These are phyloP conservation scores for Mycena sanguinolenta DNA, from an alignment of 768 basidiomycete species.

Conservation along the genomic window DNA sequence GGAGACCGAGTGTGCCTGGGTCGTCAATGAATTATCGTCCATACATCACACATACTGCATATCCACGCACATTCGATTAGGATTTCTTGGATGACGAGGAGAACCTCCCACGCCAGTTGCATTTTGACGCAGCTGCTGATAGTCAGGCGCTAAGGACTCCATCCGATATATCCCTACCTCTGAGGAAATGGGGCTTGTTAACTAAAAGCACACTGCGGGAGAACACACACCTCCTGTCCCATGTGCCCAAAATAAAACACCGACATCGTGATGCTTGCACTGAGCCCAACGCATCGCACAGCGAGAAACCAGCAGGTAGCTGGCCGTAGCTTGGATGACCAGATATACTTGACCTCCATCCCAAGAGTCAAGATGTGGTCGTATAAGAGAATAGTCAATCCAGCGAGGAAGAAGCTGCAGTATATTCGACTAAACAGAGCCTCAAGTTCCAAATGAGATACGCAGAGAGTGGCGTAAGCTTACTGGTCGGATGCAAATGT, in stretches of 20 bases:
- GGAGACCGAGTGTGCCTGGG: constrained; percentile 4
- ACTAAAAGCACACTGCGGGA: constrained; percentile 2
- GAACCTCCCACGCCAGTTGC: constrained; percentile 2
- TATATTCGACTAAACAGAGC: too few relatives aligned
- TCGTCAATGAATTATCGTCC: constrained; percentile 7
- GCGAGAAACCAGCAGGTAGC: too few relatives aligned
- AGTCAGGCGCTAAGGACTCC: not conserved
- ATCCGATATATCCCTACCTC: constrained; percentile 4
- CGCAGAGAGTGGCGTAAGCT: too few relatives aligned
- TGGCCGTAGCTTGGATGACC: too few relatives aligned
- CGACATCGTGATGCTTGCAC: not conserved
- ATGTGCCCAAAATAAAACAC: constrained; percentile 8
- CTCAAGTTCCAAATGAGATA: too few relatives aligned
- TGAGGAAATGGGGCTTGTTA: constrained; percentile 10
- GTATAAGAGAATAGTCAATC: too few relatives aligned
- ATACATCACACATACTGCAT: constrained; percentile 5
- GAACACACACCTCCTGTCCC: constrained; percentile 8
- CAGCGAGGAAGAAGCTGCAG: too few relatives aligned
- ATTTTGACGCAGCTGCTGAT: constrained; percentile 14
- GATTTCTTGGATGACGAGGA: constrained; percentile 10
- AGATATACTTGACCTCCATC: too few relatives aligned
- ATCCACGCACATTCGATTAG: constrained; percentile 6
- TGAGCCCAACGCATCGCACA: too few relatives aligned
- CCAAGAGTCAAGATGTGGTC: too few relatives aligned
- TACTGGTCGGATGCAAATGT: too few relatives aligned